Percentiles rank a stretch among this genome's conserved stretches.
Evolutionary conservation across 352 stramenopile genomes (phyloP).

Genomic region (Globisporangium uncinulatum): DNA sequence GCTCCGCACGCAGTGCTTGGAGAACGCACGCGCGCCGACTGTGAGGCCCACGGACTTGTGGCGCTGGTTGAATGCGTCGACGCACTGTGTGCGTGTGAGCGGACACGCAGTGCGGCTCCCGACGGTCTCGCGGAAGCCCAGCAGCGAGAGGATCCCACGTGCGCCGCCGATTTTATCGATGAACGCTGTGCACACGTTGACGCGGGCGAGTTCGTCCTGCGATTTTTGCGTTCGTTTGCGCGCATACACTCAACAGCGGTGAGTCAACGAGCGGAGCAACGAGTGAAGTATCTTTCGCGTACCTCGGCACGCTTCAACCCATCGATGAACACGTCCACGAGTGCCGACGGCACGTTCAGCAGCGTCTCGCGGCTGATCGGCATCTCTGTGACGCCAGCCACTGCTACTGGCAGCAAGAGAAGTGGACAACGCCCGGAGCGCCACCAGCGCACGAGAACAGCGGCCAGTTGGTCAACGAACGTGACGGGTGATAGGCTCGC

Average conservation of each 20-base stretch:
- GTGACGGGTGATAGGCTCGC: constrained; percentile 14
- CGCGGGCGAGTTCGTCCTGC: constrained; percentile 3
- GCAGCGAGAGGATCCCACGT: constrained; percentile 53
- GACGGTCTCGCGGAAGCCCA: constrained; percentile 59
- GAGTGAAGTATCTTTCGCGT: no score
- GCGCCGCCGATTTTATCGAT: constrained; percentile 40
- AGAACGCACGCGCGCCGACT: constrained; percentile 66
- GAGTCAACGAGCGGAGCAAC: background rate
- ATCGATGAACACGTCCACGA: constrained; percentile 20
- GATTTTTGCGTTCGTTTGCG: no score
- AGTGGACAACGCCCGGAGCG: constrained; percentile 26
- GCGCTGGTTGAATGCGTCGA: constrained; percentile 38
- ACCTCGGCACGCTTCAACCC: background rate
- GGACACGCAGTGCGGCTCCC: constrained; percentile 44
- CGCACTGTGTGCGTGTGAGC: constrained; percentile 49
- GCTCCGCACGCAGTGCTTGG: constrained; percentile 74
- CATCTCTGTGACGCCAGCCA: constrained; percentile 35
- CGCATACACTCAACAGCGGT: no score
- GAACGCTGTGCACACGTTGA: constrained; percentile 16
- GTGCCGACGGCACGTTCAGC: constrained; percentile 15
- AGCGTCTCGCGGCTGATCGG: constrained; percentile 24
- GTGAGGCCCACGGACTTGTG: constrained; percentile 49
- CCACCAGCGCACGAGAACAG: constrained; percentile 37
- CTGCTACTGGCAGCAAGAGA: constrained; percentile 10
- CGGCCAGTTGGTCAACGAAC: constrained; percentile 43